These are phyloP conservation scores for Curvularia lunata DNA, from an alignment of 2,329 filamentous ascomycete species.

Conservation along the genomic window DNA sequence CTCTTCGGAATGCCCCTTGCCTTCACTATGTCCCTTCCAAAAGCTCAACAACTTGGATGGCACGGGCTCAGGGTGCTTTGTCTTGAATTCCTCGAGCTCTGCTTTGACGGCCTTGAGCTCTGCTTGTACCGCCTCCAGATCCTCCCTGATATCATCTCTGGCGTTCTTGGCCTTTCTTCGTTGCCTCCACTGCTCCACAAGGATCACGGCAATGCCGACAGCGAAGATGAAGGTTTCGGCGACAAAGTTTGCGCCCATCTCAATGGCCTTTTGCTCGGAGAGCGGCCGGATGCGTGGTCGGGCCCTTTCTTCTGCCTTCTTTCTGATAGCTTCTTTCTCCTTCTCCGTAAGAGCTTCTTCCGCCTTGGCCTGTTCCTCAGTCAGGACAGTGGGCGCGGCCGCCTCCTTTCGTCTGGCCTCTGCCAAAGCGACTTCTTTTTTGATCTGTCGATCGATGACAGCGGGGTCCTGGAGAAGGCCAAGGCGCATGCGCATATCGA, in stretches of 20 bases:
- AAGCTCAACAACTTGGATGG: conserved; percentile 39
- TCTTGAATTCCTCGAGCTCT: conserved; percentile 52
- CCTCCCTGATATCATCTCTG: conserved; percentile 65
- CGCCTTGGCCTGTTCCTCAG: conserved; percentile 64
- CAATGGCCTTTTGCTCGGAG: conserved; percentile 71
- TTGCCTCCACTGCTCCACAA: conserved; percentile 67
- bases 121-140: conserved; percentile 64
- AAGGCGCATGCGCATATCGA: conserved; percentile 72
- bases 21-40: conserved; percentile 29
- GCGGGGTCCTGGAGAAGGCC: conserved; percentile 68
- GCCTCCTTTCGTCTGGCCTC: conserved; percentile 60
- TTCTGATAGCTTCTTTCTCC: conserved; percentile 57
- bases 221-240: conserved; percentile 70
- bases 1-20: conserved; percentile 28
- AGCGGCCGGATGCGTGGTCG: conserved; percentile 67
- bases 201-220: conserved; percentile 67
- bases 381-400: conserved; percentile 65
- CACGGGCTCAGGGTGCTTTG: conserved; percentile 37
- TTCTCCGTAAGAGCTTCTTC: conserved; percentile 59
- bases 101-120: conserved; percentile 47
- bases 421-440: conserved; percentile 61
- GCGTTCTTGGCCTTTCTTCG: conserved; percentile 66
- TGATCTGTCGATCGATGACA: conserved; percentile 59
- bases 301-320: conserved; percentile 47
- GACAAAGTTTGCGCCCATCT: conserved; percentile 72